Evolutionary conservation across 495 filamentous ascomycete species (phyloP).

Genomic region (Amniculicola lignicola): DNA sequence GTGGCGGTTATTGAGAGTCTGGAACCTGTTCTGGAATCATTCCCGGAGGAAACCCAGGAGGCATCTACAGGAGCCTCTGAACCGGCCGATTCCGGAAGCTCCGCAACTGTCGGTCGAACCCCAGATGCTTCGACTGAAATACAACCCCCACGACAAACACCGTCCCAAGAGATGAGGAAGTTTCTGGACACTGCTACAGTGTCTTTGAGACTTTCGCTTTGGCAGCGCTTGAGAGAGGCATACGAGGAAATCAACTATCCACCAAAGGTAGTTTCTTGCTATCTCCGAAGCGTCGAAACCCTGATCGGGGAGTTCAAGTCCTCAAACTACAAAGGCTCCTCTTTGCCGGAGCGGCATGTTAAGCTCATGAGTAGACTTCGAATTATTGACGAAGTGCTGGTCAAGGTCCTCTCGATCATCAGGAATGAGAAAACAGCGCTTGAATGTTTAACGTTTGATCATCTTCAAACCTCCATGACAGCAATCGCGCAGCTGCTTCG

Average conservation of each 20-base stretch:
- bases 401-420: conserved; percentile 61
- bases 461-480: conserved; percentile 65
- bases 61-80: conserved; percentile 10
- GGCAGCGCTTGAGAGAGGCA: conserved; percentile 81
- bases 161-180: conserved; percentile 64
- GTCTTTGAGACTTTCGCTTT: conserved; percentile 77
- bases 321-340: conserved; percentile 57
- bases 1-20: conserved; percentile 82
- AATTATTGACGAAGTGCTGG: conserved; percentile 70
- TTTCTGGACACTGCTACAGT: conserved; percentile 79
- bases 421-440: conserved; percentile 61
- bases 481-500: conserved; percentile 64
- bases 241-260: conserved; percentile 78
- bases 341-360: conserved; percentile 59
- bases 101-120: conserved; percentile 44
- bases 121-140: conserved; percentile 19
- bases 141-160: not conserved
- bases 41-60: conserved; percentile 27
- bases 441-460: conserved; percentile 77
- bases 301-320: conserved; percentile 70
- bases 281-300: conserved; percentile 77
- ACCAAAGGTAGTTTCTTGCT: conserved; percentile 82
- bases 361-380: conserved; percentile 72
- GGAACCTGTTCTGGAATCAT: conserved; percentile 77
- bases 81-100: conserved; percentile 3